A percentile compares a stretch with the other conserved stretches of the same genome.
Evolutionary conservation across 2,329 filamentous ascomycete species (phyloP).

Genomic region (Cephalotrichum gorgonifer): DNA sequence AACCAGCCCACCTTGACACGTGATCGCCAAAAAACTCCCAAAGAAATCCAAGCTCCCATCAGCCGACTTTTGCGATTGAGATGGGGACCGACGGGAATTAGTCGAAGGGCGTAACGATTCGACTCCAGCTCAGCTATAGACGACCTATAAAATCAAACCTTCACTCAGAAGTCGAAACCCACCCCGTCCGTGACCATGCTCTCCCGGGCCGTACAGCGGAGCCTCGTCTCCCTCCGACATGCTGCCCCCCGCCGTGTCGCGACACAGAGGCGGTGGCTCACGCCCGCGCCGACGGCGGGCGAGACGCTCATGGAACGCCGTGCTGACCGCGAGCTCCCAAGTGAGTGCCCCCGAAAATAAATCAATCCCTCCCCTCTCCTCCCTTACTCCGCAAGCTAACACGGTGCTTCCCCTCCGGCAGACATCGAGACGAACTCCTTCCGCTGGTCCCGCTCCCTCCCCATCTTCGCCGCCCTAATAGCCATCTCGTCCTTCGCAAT

Average conservation of each 20-base stretch:
- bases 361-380: not conserved
- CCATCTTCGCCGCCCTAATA: slow-evolving; percentile 68
- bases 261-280: slow-evolving; percentile 34
- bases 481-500: slow-evolving; percentile 68
- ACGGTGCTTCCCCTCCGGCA: not conserved
- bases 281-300: slow-evolving; percentile 46
- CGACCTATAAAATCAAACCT: not conserved
- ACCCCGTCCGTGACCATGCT: slow-evolving; percentile 8
- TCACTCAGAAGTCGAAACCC: not conserved
- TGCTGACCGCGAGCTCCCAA: slow-evolving; percentile 55
- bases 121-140: no score
- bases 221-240: slow-evolving; percentile 4
- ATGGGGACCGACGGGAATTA: no score
- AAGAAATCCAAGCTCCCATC: no score
- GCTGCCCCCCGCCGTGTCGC: slow-evolving; percentile 6
- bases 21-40: no score
- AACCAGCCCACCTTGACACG: no score
- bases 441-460: slow-evolving; percentile 63
- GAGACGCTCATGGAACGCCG: slow-evolving; percentile 56
- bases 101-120: no score
- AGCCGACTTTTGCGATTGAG: no score
- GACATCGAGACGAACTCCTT: slow-evolving; percentile 19
- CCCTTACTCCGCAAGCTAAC: not conserved
- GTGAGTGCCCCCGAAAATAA: slow-evolving; percentile 22
- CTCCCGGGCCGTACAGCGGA: slow-evolving; percentile 1